phyloP scores from a whole-genome alignment of 768 basidiomycete genomes.

The Tulasnella sp. region DNA sequence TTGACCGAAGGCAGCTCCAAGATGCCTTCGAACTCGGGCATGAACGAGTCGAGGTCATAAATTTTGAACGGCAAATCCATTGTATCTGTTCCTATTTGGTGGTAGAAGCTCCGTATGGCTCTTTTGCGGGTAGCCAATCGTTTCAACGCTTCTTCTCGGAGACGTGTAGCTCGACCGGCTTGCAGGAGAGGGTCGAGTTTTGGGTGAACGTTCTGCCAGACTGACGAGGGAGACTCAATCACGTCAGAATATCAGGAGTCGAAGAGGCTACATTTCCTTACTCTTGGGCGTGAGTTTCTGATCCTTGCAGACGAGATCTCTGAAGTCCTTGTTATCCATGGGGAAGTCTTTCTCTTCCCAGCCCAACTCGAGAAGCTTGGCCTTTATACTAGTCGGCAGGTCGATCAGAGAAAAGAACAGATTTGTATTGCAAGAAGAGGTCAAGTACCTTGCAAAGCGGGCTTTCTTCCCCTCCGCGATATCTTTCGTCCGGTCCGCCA shows the following conservation, averaged over 20 bases:
- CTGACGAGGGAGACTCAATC: background rate
- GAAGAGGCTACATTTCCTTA: background rate
- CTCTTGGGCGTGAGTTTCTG: background rate
- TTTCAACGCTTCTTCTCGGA: background rate
- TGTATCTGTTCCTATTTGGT: background rate
- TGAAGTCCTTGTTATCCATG: background rate
- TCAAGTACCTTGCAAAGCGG: background rate
- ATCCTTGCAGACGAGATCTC: background rate
- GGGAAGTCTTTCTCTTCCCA: background rate
- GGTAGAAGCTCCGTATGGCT: background rate
- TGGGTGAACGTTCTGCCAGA: background rate
- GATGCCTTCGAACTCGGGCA: background rate
- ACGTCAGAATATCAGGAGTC: background rate
- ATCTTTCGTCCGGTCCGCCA: background rate
- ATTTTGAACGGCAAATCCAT: background rate
- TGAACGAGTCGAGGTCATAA: background rate
- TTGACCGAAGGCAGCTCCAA: background rate
- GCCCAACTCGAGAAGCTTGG: background rate
- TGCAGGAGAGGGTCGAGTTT: background rate
- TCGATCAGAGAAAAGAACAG: background rate
- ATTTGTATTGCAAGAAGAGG: too few relatives aligned
- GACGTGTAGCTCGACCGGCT: background rate
- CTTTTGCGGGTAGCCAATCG: background rate
- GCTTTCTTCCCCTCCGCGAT: background rate
- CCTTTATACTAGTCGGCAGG: background rate